Evolutionary conservation across 208 protist genomes (phyloP).

Genomic region (Leptomonas seymouri): DNA sequence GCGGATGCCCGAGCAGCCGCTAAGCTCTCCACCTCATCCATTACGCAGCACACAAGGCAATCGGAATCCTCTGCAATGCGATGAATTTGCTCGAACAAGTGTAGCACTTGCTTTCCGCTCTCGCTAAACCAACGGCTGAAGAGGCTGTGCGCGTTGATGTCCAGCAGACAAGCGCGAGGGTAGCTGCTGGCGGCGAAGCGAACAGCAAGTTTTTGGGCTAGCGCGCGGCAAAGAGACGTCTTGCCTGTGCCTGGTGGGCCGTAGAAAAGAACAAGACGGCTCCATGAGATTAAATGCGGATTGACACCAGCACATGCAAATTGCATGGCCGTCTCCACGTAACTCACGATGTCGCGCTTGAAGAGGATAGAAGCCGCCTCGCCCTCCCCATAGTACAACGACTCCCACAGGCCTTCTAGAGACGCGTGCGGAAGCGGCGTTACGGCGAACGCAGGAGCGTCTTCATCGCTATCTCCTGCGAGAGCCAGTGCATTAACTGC

Average conservation of each 20-base stretch:
- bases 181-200: slow-evolving; percentile 49
- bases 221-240: slow-evolving; percentile 91
- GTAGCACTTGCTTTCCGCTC: slow-evolving; percentile 97
- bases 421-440: slow-evolving; percentile 63
- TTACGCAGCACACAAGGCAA: slow-evolving; percentile 89
- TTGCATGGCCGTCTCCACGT: slow-evolving; percentile 83
- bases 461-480: slow-evolving; percentile 8
- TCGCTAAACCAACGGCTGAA: slow-evolving; percentile 98
- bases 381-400: slow-evolving; percentile 80
- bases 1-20: slow-evolving; percentile 89
- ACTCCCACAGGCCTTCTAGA: slow-evolving; percentile 90
- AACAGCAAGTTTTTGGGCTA: slow-evolving; percentile 85
- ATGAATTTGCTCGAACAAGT: slow-evolving; percentile 92
- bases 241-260: slow-evolving; percentile 96
- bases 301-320: slow-evolving; percentile 90
- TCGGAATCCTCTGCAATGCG: slow-evolving; percentile 61
- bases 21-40: slow-evolving; percentile 98
- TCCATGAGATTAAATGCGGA: slow-evolving; percentile 76
- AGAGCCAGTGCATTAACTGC: not conserved
- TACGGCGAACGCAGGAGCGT: slow-evolving; percentile 49
- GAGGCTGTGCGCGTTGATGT: slow-evolving; percentile 96
- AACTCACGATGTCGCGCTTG: slow-evolving; percentile 92
- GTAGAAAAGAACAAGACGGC: slow-evolving; percentile 86
- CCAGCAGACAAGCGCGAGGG: slow-evolving; percentile 71
- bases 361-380: slow-evolving; percentile 48